These are phyloP conservation scores for Penicillium brasilianum DNA, from an alignment of 2,329 filamentous ascomycete species.

Conservation along the genomic window DNA sequence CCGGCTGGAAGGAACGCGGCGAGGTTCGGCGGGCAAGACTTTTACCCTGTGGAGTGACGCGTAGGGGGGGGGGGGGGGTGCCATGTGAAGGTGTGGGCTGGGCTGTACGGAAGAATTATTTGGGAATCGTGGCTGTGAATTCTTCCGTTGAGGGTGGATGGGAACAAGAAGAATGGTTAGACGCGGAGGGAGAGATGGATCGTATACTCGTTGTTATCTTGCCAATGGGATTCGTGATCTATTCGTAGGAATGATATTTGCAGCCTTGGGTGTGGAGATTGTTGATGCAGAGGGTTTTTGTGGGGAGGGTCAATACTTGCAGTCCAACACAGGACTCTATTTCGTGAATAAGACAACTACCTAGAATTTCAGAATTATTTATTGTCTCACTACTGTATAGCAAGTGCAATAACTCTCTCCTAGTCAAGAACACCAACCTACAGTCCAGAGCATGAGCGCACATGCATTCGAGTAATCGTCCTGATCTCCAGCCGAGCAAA, in stretches of 20 bases:
- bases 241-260: too few species aligned
- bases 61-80: background rate
- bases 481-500: background rate
- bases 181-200: background rate
- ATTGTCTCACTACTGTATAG: background rate
- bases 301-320: too few species aligned
- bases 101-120: constrained; percentile 11
- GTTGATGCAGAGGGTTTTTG: too few species aligned
- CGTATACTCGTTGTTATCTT: too few species aligned
- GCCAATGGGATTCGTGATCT: background rate
- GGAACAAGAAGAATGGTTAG: background rate
- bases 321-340: too few species aligned
- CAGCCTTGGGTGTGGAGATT: too few species aligned
- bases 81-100: background rate
- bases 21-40: background rate
- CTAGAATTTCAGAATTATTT: too few species aligned
- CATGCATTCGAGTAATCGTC: too few species aligned
- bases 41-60: background rate
- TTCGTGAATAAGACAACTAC: too few species aligned
- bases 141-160: constrained; percentile 14
- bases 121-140: constrained; percentile 6
- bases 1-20: background rate
- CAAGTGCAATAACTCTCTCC: background rate
- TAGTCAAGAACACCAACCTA: background rate
- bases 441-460: too few species aligned